phyloP scores from a whole-genome alignment of 176 grass and related monocot species.

The Melocanna baccifera region DNA sequence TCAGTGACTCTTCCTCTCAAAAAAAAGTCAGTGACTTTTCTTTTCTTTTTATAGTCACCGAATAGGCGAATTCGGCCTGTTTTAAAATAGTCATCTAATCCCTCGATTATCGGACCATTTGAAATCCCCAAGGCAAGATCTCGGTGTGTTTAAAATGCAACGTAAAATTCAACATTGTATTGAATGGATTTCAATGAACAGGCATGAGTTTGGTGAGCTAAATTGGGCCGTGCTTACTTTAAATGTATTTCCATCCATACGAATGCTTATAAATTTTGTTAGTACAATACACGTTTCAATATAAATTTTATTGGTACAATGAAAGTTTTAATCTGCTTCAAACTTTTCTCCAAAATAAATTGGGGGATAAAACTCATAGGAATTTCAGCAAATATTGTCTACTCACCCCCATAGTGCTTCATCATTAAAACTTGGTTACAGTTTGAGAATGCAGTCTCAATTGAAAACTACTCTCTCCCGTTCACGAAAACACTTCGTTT shows the following conservation, averaged over 20 bases:
- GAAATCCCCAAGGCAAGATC: conserved; percentile 23
- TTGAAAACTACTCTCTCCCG: neutral
- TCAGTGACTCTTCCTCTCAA: neutral
- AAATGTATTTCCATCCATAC: neutral
- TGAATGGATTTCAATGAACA: neutral
- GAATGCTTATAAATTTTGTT: conserved; percentile 6
- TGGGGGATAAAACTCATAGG: neutral
- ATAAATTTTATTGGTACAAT: neutral
- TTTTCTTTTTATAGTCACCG: neutral
- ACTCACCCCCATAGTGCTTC: neutral
- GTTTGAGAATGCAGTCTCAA: neutral
- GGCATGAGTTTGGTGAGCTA: conserved; percentile 1
- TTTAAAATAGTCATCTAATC: neutral
- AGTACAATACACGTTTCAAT: neutral
- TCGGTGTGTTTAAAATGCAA: neutral
- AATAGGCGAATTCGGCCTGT: neutral
- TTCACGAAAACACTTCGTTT: too few species aligned
- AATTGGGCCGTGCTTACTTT: conserved; percentile 1
- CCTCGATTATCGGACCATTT: neutral
- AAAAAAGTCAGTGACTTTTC: neutral
- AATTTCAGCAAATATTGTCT: neutral
- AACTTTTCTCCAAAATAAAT: neutral
- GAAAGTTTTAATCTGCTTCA: neutral
- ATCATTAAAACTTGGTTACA: neutral
- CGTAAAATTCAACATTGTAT: too few species aligned